phyloP scores from a whole-genome alignment of 768 basidiomycete genomes.

The Amanita rimosa region DNA sequence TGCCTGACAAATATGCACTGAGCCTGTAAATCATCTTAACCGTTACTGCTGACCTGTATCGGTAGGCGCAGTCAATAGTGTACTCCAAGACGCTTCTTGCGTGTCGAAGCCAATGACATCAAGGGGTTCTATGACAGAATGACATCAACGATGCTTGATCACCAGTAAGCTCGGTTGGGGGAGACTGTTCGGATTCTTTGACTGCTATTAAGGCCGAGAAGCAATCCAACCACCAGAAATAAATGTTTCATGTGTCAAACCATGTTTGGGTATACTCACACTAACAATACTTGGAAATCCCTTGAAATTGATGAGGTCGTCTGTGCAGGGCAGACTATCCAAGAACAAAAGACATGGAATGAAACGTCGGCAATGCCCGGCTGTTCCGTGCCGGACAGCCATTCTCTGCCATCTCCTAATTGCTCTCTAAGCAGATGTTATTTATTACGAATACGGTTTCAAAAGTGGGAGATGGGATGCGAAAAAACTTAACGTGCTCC shows the following conservation, averaged over 20 bases:
- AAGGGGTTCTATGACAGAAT: conserved; percentile 28
- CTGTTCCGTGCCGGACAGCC: conserved; percentile 42
- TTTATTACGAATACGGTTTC: conserved; percentile 9
- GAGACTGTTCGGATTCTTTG: conserved; percentile 16
- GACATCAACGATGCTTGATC: conserved; percentile 28
- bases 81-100: conserved; percentile 33
- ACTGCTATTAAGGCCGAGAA: conserved; percentile 22
- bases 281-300: conserved; percentile 28
- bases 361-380: conserved; percentile 44
- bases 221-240: conserved; percentile 36
- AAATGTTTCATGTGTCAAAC: conserved; percentile 2
- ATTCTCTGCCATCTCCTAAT: conserved; percentile 41
- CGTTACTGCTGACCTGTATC: conserved; percentile 29
- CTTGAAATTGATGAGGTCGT: conserved; percentile 24
- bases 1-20: conserved; percentile 16
- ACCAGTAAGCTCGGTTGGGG: conserved; percentile 21
- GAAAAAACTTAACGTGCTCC: conserved; percentile 21
- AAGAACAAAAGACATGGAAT: conserved; percentile 35
- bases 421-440: conserved; percentile 28
- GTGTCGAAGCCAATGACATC: conserved; percentile 33
- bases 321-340: conserved; percentile 28
- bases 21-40: neutral
- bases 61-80: conserved; percentile 30
- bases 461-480: conserved; percentile 26
- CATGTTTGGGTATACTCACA: conserved; percentile 16